Percentiles rank a stretch among this genome's conserved stretches.
These are phyloP conservation scores for Fraxinus excelsior DNA, from an alignment of 257 asterid species.

Conservation along the genomic window DNA sequence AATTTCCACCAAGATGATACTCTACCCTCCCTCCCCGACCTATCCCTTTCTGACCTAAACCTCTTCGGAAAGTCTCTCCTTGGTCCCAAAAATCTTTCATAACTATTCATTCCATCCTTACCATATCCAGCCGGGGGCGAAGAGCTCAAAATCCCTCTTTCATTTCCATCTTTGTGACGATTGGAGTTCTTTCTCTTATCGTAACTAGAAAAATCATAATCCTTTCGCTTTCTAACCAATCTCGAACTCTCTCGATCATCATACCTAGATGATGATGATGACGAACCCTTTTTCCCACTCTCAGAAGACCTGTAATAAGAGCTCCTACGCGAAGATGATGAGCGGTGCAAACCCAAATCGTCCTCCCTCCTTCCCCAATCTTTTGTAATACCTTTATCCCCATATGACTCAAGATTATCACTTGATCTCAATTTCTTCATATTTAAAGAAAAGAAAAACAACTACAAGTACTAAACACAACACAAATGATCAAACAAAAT, in stretches of 20 bases:
- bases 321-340: constrained; percentile 63
- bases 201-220: constrained; percentile 62
- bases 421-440: constrained; percentile 2
- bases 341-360: constrained; percentile 55
- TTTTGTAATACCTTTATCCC: not conserved
- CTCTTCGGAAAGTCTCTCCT: constrained; percentile 94
- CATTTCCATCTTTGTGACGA: constrained; percentile 64
- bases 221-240: constrained; percentile 61
- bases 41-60: constrained; percentile 91
- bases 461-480: not conserved
- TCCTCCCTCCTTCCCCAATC: not conserved
- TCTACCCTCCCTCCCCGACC: constrained; percentile 81
- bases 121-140: constrained; percentile 74
- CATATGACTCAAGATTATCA: not conserved
- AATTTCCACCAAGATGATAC: constrained; percentile 87
- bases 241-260: constrained; percentile 82
- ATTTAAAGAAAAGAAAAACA: not conserved
- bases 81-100: constrained; percentile 85
- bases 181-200: constrained; percentile 80
- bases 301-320: constrained; percentile 80
- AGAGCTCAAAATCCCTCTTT: constrained; percentile 65
- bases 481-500: not conserved
- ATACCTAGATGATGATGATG: constrained; percentile 73
- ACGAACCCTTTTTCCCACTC: constrained; percentile 61
- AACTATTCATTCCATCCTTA: constrained; percentile 67